A percentile compares a stretch with the other conserved stretches of the same genome.
phyloP scores from a whole-genome alignment of 2,329 filamentous ascomycete genomes.

The Drechslerella coelobrocha region DNA sequence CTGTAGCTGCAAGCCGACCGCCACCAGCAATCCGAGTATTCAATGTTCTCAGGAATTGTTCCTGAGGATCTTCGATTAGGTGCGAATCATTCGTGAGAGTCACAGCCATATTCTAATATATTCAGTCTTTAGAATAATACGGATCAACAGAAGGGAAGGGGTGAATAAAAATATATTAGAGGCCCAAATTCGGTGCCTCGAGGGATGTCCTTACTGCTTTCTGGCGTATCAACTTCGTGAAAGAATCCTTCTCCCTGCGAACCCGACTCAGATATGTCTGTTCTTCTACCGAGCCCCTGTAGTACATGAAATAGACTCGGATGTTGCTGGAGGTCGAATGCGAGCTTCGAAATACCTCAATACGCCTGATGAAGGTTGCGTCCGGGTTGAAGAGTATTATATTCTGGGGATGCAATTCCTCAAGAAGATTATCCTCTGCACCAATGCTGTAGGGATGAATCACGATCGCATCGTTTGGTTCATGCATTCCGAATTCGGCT shows the following conservation, averaged over 20 bases:
- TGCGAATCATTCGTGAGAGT: conserved; percentile 77
- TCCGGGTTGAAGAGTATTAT: conserved; percentile 99
- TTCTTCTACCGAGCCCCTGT: conserved; percentile 91
- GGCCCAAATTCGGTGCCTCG: background rate
- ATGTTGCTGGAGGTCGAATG: conserved; percentile 82
- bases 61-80: conserved; percentile 79
- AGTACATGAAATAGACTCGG: conserved; percentile 95
- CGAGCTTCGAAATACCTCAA: conserved; percentile 87
- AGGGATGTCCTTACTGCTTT: conserved; percentile 66
- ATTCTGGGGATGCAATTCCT: conserved; percentile 90
- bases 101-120: conserved; percentile 76
- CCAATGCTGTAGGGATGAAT: conserved; percentile 95
- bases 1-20: conserved; percentile 80
- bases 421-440: conserved; percentile 93
- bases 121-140: background rate
- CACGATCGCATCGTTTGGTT: conserved; percentile 86
- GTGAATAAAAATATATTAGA: background rate
- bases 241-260: conserved; percentile 93
- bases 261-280: conserved; percentile 89
- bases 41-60: conserved; percentile 89
- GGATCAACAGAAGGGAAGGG: background rate
- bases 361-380: conserved; percentile 86
- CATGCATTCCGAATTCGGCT: conserved; percentile 86
- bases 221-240: conserved; percentile 92
- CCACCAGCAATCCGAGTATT: conserved; percentile 97